phyloP scores from a whole-genome alignment of 306 rosid species.

The Rosa multiflora region DNA sequence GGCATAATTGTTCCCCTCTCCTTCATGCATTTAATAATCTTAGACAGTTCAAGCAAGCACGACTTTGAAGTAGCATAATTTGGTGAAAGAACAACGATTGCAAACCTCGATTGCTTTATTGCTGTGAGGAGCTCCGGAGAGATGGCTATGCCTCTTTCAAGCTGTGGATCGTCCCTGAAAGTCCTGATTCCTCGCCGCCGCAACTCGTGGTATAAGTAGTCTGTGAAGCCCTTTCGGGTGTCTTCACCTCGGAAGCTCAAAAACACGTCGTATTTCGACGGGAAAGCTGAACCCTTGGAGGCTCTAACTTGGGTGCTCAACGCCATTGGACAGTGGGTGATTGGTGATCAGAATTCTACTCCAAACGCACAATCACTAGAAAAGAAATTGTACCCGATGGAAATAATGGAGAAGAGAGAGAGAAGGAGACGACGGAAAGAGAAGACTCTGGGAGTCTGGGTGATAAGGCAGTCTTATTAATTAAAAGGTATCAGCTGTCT shows the following conservation, averaged over 20 bases:
- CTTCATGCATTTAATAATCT: constrained; percentile 11
- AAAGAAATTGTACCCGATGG: background rate
- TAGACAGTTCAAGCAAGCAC: constrained; percentile 9
- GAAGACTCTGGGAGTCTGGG: background rate
- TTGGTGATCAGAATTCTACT: background rate
- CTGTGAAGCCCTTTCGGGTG: background rate
- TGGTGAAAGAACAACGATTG: background rate
- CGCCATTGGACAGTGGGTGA: background rate
- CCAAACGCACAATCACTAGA: no score
- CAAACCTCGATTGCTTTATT: background rate
- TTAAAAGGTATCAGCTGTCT: no score
- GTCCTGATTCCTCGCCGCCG: background rate
- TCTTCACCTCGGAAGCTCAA: background rate
- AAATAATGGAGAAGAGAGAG: background rate
- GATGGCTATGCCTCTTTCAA: background rate
- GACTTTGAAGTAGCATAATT: background rate
- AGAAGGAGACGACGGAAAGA: background rate
- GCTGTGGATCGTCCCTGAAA: background rate
- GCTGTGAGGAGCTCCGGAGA: background rate
- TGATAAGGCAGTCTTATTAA: background rate
- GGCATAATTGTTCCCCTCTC: background rate
- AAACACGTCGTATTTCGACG: constrained; percentile 8
- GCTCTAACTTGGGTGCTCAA: background rate
- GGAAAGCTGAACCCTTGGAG: background rate
- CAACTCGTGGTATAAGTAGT: background rate